A percentile compares a stretch with the other conserved stretches of the same genome.
Evolutionary conservation across 495 filamentous ascomycete genomes (phyloP).

Genomic region (Hypoxylon lienhwacheense): DNA sequence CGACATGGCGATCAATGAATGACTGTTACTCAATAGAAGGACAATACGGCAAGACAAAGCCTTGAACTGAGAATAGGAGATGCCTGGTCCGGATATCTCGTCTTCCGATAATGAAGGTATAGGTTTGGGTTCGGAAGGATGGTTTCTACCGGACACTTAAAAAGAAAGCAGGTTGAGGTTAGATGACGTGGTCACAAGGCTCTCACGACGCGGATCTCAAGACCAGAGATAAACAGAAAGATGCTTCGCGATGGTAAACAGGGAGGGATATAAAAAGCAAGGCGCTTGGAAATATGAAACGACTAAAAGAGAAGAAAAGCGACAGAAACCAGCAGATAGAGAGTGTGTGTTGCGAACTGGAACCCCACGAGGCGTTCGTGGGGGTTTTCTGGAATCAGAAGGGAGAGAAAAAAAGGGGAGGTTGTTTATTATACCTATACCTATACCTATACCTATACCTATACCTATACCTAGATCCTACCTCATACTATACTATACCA

Average conservation of each 20-base stretch:
- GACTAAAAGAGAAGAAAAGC: constrained; percentile 32
- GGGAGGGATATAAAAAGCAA: constrained; percentile 30
- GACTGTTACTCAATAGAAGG: background rate
- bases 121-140: constrained; percentile 19
- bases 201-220: background rate
- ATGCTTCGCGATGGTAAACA: constrained; percentile 10
- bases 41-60: constrained; percentile 7
- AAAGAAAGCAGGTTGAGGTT: constrained; percentile 6
- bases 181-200: constrained; percentile 19
- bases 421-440: constrained; percentile 18
- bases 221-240: constrained; percentile 12
- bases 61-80: constrained; percentile 14
- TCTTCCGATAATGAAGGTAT: constrained; percentile 7
- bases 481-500: no score
- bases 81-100: constrained; percentile 6
- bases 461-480: no score
- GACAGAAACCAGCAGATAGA: constrained; percentile 23
- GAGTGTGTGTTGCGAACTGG: background rate
- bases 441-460: no score
- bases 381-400: constrained; percentile 1
- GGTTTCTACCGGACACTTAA: constrained; percentile 1
- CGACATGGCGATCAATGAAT: constrained; percentile 32
- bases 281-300: constrained; percentile 39
- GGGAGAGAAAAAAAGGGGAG: background rate
- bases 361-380: constrained; percentile 21